A percentile compares a stretch with the other conserved stretches of the same genome.
Evolutionary conservation across 176 grass and related monocot genomes (phyloP).

Genomic region (Themeda triandra): DNA sequence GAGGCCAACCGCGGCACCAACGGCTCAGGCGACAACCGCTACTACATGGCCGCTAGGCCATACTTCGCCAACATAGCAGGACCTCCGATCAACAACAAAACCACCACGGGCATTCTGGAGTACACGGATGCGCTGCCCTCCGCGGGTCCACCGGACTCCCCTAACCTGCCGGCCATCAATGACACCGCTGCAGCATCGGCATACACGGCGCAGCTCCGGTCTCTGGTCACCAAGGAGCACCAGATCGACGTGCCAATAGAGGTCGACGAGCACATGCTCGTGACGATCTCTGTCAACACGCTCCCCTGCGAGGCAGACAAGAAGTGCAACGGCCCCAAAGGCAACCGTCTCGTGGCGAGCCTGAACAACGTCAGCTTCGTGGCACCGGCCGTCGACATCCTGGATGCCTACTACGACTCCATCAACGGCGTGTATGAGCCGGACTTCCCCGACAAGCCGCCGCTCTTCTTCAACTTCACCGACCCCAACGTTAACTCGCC

Average conservation of each 20-base stretch:
- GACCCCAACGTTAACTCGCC: background rate
- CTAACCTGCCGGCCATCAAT: background rate
- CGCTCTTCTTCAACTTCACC: conserved; percentile 43
- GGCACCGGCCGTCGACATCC: conserved; percentile 23
- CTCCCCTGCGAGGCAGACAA: background rate
- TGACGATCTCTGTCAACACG: conserved; percentile 19
- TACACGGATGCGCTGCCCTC: background rate
- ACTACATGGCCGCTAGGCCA: conserved; percentile 42
- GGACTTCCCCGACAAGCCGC: conserved; percentile 53
- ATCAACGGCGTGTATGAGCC: conserved; percentile 25
- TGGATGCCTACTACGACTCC: conserved; percentile 32
- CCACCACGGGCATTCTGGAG: conserved; percentile 19
- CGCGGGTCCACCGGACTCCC: background rate
- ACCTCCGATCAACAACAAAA: background rate
- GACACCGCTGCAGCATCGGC: background rate
- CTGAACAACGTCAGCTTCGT: conserved; percentile 54
- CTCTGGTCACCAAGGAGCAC: background rate
- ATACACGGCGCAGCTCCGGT: conserved; percentile 23
- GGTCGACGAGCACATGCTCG: conserved; percentile 42
- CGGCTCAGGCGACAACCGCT: background rate
- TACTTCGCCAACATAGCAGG: background rate
- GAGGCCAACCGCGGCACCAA: background rate
- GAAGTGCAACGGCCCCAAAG: background rate
- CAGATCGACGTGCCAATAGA: background rate
- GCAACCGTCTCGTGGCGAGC: conserved; percentile 20